Evolutionary conservation across 176 grass and related monocot species (phyloP).

Genomic region (Phoenix roebelenii): DNA sequence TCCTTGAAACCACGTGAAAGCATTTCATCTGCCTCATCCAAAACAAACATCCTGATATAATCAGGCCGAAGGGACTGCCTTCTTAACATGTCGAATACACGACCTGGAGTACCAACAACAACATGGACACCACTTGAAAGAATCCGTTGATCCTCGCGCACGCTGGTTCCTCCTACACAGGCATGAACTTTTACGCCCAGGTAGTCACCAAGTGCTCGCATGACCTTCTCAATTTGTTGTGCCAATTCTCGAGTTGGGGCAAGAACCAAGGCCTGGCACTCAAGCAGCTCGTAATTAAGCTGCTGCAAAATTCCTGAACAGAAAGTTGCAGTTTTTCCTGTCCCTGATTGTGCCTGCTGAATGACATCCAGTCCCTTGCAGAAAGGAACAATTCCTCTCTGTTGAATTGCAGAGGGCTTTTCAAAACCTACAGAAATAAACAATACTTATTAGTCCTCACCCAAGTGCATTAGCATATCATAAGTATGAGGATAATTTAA

Average conservation of each 20-base stretch:
- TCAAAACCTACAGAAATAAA: constrained; percentile 40
- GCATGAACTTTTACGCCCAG: constrained; percentile 76
- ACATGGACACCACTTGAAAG: constrained; percentile 76
- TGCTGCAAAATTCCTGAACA: constrained; percentile 82
- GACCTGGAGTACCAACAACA: constrained; percentile 73
- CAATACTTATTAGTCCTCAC: background rate
- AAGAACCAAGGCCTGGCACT: constrained; percentile 70
- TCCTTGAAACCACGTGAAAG: constrained; percentile 79
- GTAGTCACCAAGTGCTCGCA: constrained; percentile 80
- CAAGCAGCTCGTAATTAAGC: constrained; percentile 56
- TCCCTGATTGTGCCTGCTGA: constrained; percentile 80
- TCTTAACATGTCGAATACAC: constrained; percentile 71
- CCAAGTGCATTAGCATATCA: background rate
- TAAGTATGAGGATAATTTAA: background rate
- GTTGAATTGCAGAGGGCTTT: constrained; percentile 85
- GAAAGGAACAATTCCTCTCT: constrained; percentile 76
- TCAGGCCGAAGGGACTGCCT: constrained; percentile 61
- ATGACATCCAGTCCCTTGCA: constrained; percentile 84
- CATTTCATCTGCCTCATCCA: constrained; percentile 94
- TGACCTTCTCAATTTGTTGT: constrained; percentile 81
- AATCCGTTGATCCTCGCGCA: constrained; percentile 74
- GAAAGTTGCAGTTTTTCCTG: constrained; percentile 80
- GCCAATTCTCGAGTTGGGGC: constrained; percentile 76
- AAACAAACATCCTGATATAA: constrained; percentile 68
- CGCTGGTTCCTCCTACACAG: constrained; percentile 77